Base-by-base conservation (phyloP, 176 grass and related monocot genomes). In the Musa schizocarpa region DNA sequence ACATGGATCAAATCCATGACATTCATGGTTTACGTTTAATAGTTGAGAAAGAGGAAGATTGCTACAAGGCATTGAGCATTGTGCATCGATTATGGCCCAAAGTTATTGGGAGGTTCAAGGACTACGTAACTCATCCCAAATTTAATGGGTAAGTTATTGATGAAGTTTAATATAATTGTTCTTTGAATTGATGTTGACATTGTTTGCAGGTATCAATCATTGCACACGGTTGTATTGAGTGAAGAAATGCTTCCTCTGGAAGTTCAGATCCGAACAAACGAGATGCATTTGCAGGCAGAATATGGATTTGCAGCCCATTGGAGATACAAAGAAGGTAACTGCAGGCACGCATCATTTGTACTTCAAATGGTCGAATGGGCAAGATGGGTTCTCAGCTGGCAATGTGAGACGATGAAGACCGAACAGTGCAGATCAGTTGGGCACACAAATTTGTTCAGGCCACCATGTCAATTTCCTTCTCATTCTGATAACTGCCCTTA, bases 221-320 rank as follows among this genome's bases (percentile, higher is more conserved):
- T 92, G 80, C 89, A 92, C 80, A 92, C 86, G 9, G 83, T 88
- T 1, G 83, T 92, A 19, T 71, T 86, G 79, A 56, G 74, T 8
- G 83, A 87, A 9, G 76, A 53, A 0, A 16, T 78, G 49, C 77
- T 87, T 53, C 83, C 83, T 49, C 74, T 92, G 2, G 89, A 92
- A 81, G 70, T 88, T 27, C 89, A 92, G 71, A 88, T 92, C 34
- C 83, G 89, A 20, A 88, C 89, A 17, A 83, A 74, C 55, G 89
- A 87, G 64, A 92, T 92, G 89, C 86, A 92, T 54, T 77, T 80
- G 8, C 85, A 85, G 71, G 85, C 89, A 10, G 89, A 92, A 74
- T 88, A 88, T 70, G 89, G 89, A n/a, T 74, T 92, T 4, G 85
- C 89, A 6, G 85, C 89, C 0, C 89, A 92, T 53, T 92, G 89